Base-by-base conservation (phyloP, 768 basidiomycete genomes). In the Nidularia sp. region DNA sequence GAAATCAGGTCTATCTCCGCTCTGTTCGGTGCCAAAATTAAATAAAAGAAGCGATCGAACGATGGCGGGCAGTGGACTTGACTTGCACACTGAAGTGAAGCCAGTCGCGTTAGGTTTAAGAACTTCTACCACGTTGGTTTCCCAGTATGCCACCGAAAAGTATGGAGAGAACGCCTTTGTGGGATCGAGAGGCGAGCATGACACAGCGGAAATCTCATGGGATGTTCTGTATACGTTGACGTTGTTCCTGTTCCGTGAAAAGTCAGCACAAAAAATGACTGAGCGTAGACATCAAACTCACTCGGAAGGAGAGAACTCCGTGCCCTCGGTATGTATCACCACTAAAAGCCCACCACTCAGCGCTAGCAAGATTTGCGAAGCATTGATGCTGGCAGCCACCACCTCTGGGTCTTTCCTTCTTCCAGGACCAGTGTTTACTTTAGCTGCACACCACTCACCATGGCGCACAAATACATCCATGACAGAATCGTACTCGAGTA, bases 121-220 rank as follows among this genome's bases (percentile, higher is more conserved):
- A 34, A 93, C 67, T 58, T 84, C 76, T 39, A 93, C 75, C 6
- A 66, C 59, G 57, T 86, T 86, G 2, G 79, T 78, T 18, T 77
- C 78, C 92, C 93, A 96, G 58, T 89, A 89, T 0, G 85, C 81
- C n/a, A 88, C 82, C 0, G 78, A 80, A 29, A 88, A 66, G 49
- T 77, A 57, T 13, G 57, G 66, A 0, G 88, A 66, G 50, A 73
- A 83, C 33, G 66, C 62, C 56, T 76, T 76, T 7, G 63, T 56
- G 0, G 70, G 60, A 56, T 86, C 78, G 13, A 82, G 60, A 0
- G 86, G 83, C 2, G 73, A 62, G 57, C 90, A 83, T 0, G 86
- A 85, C 34, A 94, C 68, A 0, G 86, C 79, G 7, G 90, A 88
- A 48, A 93, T 80, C 59, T 93, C 88, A 25, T 45, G 10, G 12